phyloP scores from a whole-genome alignment of 2,329 filamentous ascomycete species.

The Talaromyces islandicus region DNA sequence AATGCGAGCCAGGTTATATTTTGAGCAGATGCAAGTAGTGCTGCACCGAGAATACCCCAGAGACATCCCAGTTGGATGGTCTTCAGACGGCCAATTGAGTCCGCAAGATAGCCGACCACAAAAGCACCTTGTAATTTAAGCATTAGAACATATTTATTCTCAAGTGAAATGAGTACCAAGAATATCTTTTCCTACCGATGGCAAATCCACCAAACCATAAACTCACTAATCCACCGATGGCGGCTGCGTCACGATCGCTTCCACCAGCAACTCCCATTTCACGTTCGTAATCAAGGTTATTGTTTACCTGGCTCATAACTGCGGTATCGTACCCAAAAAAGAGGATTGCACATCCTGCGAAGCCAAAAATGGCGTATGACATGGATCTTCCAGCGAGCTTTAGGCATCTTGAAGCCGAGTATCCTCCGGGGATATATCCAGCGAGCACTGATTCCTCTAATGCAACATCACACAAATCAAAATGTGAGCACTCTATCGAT shows the following conservation, averaged over 20 bases:
- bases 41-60: conserved; percentile 19
- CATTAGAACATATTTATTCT: not conserved
- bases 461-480: not conserved
- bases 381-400: not conserved
- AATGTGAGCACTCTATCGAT: not conserved
- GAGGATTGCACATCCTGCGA: conserved; percentile 15
- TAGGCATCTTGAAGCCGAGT: not conserved
- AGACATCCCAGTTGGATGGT: conserved; percentile 20
- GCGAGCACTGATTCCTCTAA: not conserved
- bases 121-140: conserved; percentile 15
- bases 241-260: conserved; percentile 18
- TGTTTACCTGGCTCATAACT: conserved; percentile 22
- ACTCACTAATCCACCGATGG: conserved; percentile 20
- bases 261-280: conserved; percentile 16
- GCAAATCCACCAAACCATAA: conserved; percentile 24
- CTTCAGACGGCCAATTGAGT: conserved; percentile 21
- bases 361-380: not conserved
- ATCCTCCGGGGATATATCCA: not conserved
- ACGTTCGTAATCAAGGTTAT: conserved; percentile 19
- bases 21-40: conserved; percentile 17
- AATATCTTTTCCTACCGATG: conserved; percentile 8
- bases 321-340: conserved; percentile 20
- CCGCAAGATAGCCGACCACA: conserved; percentile 19
- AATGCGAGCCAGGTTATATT: conserved; percentile 21
- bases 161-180: not conserved